phyloP scores from a whole-genome alignment of 2,329 filamentous ascomycete species.

The Fusarium protoensiforme region DNA sequence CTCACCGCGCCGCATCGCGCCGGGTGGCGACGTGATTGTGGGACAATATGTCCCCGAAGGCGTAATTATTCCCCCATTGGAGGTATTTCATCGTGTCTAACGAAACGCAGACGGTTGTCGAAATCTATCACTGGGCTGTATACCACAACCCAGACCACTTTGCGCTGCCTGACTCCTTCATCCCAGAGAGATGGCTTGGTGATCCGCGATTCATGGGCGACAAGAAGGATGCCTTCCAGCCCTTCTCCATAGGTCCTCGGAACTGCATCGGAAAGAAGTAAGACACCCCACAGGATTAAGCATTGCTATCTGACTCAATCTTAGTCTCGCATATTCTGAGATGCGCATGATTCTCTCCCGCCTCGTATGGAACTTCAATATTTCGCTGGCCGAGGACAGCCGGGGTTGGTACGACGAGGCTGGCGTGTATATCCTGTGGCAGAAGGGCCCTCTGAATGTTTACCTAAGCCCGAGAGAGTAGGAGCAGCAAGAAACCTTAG shows the following conservation, averaged over 20 bases:
- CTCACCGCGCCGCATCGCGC: background rate
- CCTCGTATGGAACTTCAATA: background rate
- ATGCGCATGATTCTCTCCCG: background rate
- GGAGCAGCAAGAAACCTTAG: no score
- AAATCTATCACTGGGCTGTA: constrained; percentile 19
- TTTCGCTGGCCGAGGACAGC: background rate
- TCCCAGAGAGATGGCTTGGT: constrained; percentile 28
- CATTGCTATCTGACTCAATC: background rate
- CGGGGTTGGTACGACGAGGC: background rate
- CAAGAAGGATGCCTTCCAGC: constrained; percentile 53
- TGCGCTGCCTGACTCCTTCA: constrained; percentile 10
- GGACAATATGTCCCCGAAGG: constrained; percentile 45
- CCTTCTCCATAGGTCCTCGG: constrained; percentile 59
- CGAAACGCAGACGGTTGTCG: constrained; percentile 4
- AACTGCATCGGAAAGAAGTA: constrained; percentile 64
- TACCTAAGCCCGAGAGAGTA: background rate
- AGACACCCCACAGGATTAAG: constrained; percentile 27
- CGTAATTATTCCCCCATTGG: constrained; percentile 21
- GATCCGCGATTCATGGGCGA: constrained; percentile 50
- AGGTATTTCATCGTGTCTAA: background rate
- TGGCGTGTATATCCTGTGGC: background rate
- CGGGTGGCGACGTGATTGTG: constrained; percentile 42
- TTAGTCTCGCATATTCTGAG: background rate
- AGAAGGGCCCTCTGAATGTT: background rate
- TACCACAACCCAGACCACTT: constrained; percentile 13